Base-by-base conservation (phyloP, 2,329 filamentous ascomycete species). In the Gyromitra esculenta region DNA sequence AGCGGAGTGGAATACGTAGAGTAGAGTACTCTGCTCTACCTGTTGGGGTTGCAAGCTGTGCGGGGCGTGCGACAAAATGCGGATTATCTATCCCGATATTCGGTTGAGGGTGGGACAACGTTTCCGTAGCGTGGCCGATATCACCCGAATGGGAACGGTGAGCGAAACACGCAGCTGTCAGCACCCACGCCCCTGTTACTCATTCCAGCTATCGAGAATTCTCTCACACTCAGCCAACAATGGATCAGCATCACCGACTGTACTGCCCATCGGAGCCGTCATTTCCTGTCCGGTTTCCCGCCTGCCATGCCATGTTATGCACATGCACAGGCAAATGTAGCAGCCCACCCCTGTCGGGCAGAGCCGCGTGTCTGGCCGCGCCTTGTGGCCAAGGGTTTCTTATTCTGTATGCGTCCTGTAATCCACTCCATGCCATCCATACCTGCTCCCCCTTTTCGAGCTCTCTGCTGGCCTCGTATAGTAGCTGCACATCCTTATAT, bases 121-220 rank as follows among this genome's bases (percentile, higher is more conserved):
- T 75, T 71, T 70, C 66, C 72, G 65, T 52, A 71, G 72, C 65
- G 65, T 75, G 66, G 72, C 72, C 72, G 72, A 59, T 75, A 75
- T 75, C 65, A 71, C 72, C 72, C 72, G 72, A 64, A 50, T 52
- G 60, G 48, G 39, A 56, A 48, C 15, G 59, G 52, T 21, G 7
- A 25, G 52, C 52, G 9, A 18, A 56, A 35, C 52, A 54, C 7
- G 35, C 59, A 59, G 57, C 72, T 60, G 71, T 74, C 71, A 74
- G 45, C 54, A 9, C 56, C 25, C 57, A 59, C 31, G 25, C 56
- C 56, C 57, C 57, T 62, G 48, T 54, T 39, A 70, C 45, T 62
- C 45, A 54, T 52, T 52, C 31, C 45, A 41, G 45, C 41, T 43
- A 68, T 63, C 64, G 45, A 59, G 56, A 74, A 68, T 74, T 71